Evolutionary conservation across 2,329 filamentous ascomycete species (phyloP).

Genomic region (Cercospora citrullina): DNA sequence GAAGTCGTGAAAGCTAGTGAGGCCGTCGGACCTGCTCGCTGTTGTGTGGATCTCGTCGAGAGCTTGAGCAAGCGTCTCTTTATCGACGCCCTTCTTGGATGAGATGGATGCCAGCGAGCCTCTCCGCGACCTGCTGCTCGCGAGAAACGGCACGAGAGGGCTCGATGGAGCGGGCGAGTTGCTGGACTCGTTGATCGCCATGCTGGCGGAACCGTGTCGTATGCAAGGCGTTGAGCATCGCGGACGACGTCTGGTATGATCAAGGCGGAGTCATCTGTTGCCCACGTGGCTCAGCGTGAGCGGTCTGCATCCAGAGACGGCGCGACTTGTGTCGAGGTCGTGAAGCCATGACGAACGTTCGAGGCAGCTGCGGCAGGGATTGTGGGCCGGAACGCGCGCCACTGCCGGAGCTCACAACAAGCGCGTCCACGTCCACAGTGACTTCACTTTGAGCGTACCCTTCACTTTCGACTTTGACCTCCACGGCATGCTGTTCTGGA

Average conservation of each 20-base stretch:
- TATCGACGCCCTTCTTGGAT: constrained; percentile 55
- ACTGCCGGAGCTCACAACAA: neutral
- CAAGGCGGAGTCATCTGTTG: neutral
- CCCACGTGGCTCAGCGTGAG: neutral
- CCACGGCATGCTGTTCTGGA: neutral
- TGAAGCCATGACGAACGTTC: constrained; percentile 5
- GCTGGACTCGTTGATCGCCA: constrained; percentile 32
- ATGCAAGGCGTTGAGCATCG: neutral
- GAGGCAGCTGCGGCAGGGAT: constrained; percentile 8
- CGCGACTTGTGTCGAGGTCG: neutral
- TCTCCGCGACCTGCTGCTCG: constrained; percentile 37
- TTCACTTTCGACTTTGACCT: neutral
- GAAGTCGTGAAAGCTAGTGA: constrained; percentile 95
- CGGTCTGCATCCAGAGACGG: neutral
- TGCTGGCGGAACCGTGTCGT: constrained; percentile 12
- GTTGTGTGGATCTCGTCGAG: constrained; percentile 86
- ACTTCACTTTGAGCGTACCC: neutral
- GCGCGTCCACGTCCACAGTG: neutral
- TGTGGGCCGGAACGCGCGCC: neutral
- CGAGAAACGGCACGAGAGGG: constrained; percentile 34
- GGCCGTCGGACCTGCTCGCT: constrained; percentile 77
- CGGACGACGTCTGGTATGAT: neutral
- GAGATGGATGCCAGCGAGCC: constrained; percentile 44
- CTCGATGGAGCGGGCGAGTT: constrained; percentile 34
- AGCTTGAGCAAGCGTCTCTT: constrained; percentile 71